Base-by-base conservation (phyloP, 129 eudicot genomes). In the Flaveria sonorensis region DNA sequence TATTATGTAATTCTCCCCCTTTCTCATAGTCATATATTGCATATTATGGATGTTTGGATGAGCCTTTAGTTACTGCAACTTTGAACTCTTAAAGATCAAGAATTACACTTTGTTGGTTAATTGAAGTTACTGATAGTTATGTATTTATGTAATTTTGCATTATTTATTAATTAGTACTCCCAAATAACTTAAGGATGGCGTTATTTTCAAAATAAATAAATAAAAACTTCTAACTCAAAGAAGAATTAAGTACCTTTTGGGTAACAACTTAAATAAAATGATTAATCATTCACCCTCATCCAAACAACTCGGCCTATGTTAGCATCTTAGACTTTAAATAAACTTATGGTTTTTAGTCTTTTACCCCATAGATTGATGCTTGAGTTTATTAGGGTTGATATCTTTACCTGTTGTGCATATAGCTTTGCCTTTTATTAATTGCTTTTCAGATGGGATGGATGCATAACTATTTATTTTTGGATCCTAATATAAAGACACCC, bases 341-440 rank as follows among this genome's bases (percentile, higher is more conserved):
- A 61, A 45, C 7, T 47, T 63, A 16, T 63, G 56, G 39, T 40
- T 77, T 77, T 77, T 43, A 43, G 12, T 30, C 6, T 30, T 30
- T 45, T 77, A 56, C 65, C 46, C 68, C 42, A 68, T 39, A 23
- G 46, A 67, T 77, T 0, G 67, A 66, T 48, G 51, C n/a, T 12
- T 66, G 73, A 65, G 26, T 51, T 76, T 23, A 36, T 36, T 36
- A 57, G 23, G 6, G 59, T 13, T 73, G 69, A 73, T 32, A 53
- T 62, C 15, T 55, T 16, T 32, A n/a, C 18, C 40, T 14, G 45
- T 62, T 60, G 26, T 57, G 32, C 4, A 57, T 10, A 9, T 47
- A 8, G 15, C 15, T 57, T 57, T 11, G 13, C 8, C 19, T 61
- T 61, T 61, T 24, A 11, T 61, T 61, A 13, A 24, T 28, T 26